phyloP scores from a whole-genome alignment of 2,329 filamentous ascomycete species.

The Hymenoscyphus occultus region DNA sequence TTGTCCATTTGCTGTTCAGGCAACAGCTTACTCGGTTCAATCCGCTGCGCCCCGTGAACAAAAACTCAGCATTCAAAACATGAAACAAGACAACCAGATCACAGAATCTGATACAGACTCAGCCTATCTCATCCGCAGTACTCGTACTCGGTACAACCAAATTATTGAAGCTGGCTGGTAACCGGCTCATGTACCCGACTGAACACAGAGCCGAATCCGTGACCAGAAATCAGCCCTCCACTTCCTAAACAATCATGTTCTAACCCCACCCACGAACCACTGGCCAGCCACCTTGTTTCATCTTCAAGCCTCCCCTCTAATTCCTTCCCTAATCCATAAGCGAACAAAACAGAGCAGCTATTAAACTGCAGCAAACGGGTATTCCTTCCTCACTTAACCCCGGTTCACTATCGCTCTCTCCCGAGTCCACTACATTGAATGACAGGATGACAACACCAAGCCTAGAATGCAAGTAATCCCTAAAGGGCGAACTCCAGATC shows the following conservation, averaged over 20 bases:
- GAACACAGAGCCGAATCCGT: background rate
- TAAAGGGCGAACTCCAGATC: conserved; percentile 1
- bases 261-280: background rate
- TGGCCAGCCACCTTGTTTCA: background rate
- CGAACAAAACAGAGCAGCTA: conserved; percentile 1
- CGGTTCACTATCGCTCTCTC: background rate
- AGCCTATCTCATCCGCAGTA: background rate
- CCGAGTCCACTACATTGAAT: background rate
- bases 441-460: background rate
- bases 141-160: background rate
- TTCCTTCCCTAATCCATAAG: background rate
- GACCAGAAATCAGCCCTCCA: background rate
- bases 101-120: background rate
- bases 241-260: conserved; percentile 1
- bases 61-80: background rate
- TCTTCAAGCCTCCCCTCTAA: background rate
- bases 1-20: background rate
- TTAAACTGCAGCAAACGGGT: background rate
- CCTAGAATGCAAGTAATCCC: background rate
- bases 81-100: conserved; percentile 4
- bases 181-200: background rate
- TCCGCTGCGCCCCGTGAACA: background rate
- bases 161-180: background rate
- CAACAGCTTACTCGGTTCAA: background rate
- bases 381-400: background rate